Evolutionary conservation across 768 basidiomycete species (phyloP).

Genomic region (Trametes cubensis): DNA sequence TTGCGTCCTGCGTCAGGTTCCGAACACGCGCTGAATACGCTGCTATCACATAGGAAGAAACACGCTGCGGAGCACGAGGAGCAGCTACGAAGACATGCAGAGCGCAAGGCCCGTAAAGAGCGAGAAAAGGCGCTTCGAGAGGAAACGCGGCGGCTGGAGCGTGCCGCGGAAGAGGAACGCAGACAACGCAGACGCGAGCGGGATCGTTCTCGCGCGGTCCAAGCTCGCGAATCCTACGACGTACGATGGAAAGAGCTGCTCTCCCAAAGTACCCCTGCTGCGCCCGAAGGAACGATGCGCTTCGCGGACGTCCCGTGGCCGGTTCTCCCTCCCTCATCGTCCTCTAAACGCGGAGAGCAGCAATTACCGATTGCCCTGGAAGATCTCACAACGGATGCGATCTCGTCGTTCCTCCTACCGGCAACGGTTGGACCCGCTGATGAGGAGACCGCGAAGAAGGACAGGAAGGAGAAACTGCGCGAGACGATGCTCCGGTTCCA

Average conservation of each 20-base stretch:
- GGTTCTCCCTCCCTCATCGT: slow-evolving; percentile 33
- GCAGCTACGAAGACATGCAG: slow-evolving; percentile 55
- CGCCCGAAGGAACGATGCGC: slow-evolving; percentile 35
- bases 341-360: not conserved
- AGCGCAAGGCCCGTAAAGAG: slow-evolving; percentile 52
- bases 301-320: slow-evolving; percentile 80
- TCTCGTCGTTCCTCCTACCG: slow-evolving; percentile 59
- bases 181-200: slow-evolving; percentile 51
- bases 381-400: slow-evolving; percentile 56
- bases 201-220: slow-evolving; percentile 45
- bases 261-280: slow-evolving; percentile 30
- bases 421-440: not conserved
- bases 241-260: slow-evolving; percentile 57
- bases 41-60: slow-evolving; percentile 50
- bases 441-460: slow-evolving; percentile 44
- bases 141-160: slow-evolving; percentile 56
- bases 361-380: slow-evolving; percentile 34
- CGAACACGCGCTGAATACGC: not conserved
- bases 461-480: slow-evolving; percentile 60
- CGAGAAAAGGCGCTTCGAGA: slow-evolving; percentile 55
- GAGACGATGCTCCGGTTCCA: slow-evolving; percentile 76
- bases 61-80: slow-evolving; percentile 71
- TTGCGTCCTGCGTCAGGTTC: slow-evolving; percentile 3
- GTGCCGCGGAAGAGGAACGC: slow-evolving; percentile 54
- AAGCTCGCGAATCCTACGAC: slow-evolving; percentile 58